A percentile compares a stretch with the other conserved stretches of the same genome.
Evolutionary conservation across 225 moss, liverwort and hornwort species (phyloP).

Genomic region (Physcomitrium patens): DNA sequence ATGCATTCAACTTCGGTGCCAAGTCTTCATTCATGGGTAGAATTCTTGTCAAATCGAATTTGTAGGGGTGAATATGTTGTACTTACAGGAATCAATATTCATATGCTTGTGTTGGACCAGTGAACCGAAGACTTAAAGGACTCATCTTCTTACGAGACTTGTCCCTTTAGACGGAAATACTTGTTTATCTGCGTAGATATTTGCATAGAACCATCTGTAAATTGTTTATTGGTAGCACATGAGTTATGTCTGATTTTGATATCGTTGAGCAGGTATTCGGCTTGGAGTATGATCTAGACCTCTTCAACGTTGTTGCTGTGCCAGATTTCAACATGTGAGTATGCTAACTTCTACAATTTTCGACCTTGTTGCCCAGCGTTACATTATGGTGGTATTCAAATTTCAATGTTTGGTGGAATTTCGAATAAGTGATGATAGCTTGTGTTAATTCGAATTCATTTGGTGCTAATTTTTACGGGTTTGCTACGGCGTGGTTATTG

Average conservation of each 20-base stretch:
- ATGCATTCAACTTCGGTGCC: too few relatives aligned
- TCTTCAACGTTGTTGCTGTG: slow-evolving; percentile 97
- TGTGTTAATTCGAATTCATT: not conserved
- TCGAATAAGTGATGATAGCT: too few relatives aligned
- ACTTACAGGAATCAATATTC: too few relatives aligned
- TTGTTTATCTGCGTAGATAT: too few relatives aligned
- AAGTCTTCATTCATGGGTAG: too few relatives aligned
- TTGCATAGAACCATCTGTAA: not conserved
- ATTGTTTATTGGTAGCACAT: not conserved
- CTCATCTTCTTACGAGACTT: not conserved
- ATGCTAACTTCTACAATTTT: not conserved
- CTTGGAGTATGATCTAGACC: slow-evolving; percentile 92
- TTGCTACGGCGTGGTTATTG: slow-evolving; percentile 17
- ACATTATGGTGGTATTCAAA: not conserved
- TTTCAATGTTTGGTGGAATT: not conserved
- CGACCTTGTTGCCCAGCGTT: not conserved
- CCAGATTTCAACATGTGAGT: slow-evolving; percentile 96
- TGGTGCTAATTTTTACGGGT: slow-evolving; percentile 27
- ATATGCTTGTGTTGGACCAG: not conserved
- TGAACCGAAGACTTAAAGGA: not conserved
- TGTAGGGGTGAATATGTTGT: too few relatives aligned
- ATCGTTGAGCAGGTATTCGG: slow-evolving; percentile 64
- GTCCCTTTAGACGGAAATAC: too few relatives aligned
- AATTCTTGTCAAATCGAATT: too few relatives aligned
- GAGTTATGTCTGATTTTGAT: slow-evolving; percentile 27